These are phyloP conservation scores for Leishmania gerbilli DNA, from an alignment of 208 protist genomes.

Conservation along the genomic window DNA sequence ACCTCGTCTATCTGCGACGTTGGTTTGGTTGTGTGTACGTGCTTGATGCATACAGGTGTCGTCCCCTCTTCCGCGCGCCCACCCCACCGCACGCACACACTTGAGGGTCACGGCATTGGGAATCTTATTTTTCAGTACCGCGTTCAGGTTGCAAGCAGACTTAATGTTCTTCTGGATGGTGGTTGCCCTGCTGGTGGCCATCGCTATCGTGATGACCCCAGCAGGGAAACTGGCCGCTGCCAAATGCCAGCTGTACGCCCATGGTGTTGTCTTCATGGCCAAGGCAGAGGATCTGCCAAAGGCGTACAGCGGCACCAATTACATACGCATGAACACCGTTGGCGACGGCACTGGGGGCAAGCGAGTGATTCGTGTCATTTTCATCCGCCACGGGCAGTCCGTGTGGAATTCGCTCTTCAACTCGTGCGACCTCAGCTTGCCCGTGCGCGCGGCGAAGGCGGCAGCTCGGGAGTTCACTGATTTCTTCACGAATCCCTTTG, in stretches of 20 bases:
- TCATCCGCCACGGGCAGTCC: conserved; percentile 92
- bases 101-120: background rate
- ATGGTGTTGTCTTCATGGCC: conserved; percentile 67
- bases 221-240: conserved; percentile 41
- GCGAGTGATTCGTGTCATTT: conserved; percentile 84
- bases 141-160: background rate
- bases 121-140: background rate
- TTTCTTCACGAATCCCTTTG: conserved; percentile 79
- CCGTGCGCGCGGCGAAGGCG: conserved; percentile 59
- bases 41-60: background rate
- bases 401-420: conserved; percentile 95
- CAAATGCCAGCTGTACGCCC: conserved; percentile 57
- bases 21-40: background rate
- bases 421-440: conserved; percentile 56
- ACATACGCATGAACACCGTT: conserved; percentile 46
- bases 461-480: conserved; percentile 48
- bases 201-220: conserved; percentile 49
- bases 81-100: background rate
- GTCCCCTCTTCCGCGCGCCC: background rate
- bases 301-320: conserved; percentile 71
- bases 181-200: conserved; percentile 48
- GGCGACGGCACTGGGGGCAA: conserved; percentile 38
- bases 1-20: background rate
- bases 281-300: conserved; percentile 72
- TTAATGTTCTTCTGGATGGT: conserved; percentile 82